Percentiles rank a stretch among this genome's conserved stretches.
phyloP scores from a whole-genome alignment of 768 basidiomycete genomes.

The Boletus huronensis region DNA sequence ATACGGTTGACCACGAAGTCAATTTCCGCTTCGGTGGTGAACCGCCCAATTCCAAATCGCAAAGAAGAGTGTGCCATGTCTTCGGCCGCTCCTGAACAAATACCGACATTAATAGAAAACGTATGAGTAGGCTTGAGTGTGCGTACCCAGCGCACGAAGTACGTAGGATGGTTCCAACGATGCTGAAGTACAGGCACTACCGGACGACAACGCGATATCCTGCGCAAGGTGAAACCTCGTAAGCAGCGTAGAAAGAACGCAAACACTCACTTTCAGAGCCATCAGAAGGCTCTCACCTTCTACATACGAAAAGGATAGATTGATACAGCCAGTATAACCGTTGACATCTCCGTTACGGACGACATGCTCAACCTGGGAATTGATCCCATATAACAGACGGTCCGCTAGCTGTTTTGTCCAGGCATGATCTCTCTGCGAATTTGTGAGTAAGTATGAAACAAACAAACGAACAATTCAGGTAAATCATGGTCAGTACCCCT shows the following conservation, averaged over 20 bases:
- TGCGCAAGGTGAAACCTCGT: constrained; percentile 26
- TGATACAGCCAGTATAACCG: constrained; percentile 95
- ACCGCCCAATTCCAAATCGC: constrained; percentile 95
- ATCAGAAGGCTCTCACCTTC: constrained; percentile 97
- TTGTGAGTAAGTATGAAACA: constrained; percentile 1
- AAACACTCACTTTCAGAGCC: constrained; percentile 79
- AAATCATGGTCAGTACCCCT: constrained; percentile 80
- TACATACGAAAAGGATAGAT: constrained; percentile 93
- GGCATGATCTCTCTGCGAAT: constrained; percentile 68
- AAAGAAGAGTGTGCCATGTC: constrained; percentile 99
- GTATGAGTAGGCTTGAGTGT: constrained; percentile 10
- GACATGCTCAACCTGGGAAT: constrained; percentile 81
- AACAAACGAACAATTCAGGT: background rate
- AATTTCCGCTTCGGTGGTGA: constrained; percentile 96
- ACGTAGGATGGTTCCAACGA: constrained; percentile 99
- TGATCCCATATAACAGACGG: constrained; percentile 78
- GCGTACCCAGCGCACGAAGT: constrained; percentile 81
- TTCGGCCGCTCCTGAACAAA: constrained; percentile 75
- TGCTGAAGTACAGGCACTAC: constrained; percentile 97
- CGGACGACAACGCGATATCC: constrained; percentile 97
- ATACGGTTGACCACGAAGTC: constrained; percentile 92
- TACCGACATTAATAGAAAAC: background rate
- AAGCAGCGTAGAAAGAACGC: constrained; percentile 1
- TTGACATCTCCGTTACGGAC: constrained; percentile 89
- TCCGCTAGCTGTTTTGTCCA: constrained; percentile 73